Percentiles rank a stretch among this genome's conserved stretches.
These are phyloP conservation scores for Calonectria hawksworthii DNA, from an alignment of 2,329 filamentous ascomycete species.

Conservation along the genomic window DNA sequence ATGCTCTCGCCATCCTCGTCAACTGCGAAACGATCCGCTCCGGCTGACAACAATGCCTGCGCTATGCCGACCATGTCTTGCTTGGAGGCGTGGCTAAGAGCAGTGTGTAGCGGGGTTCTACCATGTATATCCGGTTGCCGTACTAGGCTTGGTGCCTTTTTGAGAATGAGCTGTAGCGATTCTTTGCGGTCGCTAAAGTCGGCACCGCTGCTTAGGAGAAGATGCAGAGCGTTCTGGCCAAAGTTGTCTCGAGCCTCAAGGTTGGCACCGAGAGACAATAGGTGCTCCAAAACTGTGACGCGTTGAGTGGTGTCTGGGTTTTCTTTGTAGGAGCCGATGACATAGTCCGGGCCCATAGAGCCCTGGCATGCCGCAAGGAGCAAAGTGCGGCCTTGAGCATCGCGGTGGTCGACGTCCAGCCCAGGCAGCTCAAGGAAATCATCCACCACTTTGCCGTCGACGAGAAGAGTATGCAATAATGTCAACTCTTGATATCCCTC, in stretches of 20 bases:
- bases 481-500: slow-evolving; percentile 31
- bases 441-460: slow-evolving; percentile 15
- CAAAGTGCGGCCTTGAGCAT: slow-evolving; percentile 42
- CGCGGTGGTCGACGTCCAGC: slow-evolving; percentile 43
- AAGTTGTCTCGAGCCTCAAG: slow-evolving; percentile 38
- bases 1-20: slow-evolving; percentile 35
- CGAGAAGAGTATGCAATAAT: slow-evolving; percentile 41
- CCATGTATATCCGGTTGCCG: slow-evolving; percentile 38
- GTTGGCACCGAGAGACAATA: slow-evolving; percentile 44
- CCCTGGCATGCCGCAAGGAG: slow-evolving; percentile 42
- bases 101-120: slow-evolving; percentile 45
- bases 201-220: slow-evolving; percentile 17
- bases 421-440: slow-evolving; percentile 33
- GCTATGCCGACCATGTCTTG: neutral
- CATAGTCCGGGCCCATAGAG: slow-evolving; percentile 15
- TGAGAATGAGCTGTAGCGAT: slow-evolving; percentile 18
- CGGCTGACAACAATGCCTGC: slow-evolving; percentile 34
- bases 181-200: neutral
- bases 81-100: neutral
- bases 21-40: slow-evolving; percentile 36
- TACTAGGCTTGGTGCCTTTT: slow-evolving; percentile 24
- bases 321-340: neutral
- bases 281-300: slow-evolving; percentile 29
- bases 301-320: neutral
- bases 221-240: slow-evolving; percentile 41